Evolutionary conservation across 257 asterid species (phyloP).

Genomic region (Gentiana macrophylla): DNA sequence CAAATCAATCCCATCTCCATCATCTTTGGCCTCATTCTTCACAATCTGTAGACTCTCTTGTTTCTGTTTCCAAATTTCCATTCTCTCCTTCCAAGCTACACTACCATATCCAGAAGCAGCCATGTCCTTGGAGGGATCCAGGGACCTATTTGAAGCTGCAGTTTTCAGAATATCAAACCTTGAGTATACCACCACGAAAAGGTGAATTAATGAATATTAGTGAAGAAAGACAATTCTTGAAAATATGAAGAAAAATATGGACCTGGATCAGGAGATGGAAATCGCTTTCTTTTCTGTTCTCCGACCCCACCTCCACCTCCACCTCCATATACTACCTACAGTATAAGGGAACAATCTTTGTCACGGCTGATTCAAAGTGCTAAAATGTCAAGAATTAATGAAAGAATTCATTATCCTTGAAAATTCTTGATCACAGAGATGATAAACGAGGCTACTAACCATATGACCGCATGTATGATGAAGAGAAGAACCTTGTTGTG

Average conservation of each 20-base stretch:
- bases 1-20: constrained; percentile 7
- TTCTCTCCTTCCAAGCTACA: constrained; percentile 27
- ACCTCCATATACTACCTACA: no score
- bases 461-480: constrained; percentile 7
- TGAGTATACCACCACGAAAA: not conserved
- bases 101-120: constrained; percentile 25
- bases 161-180: not conserved
- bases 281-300: constrained; percentile 1
- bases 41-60: constrained; percentile 9
- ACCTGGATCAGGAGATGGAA: constrained; percentile 5
- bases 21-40: constrained; percentile 7
- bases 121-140: constrained; percentile 27
- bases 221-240: no score
- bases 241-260: no score
- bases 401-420: not conserved
- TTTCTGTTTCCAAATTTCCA: constrained; percentile 17
- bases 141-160: constrained; percentile 14
- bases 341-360: not conserved
- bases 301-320: constrained; percentile 1
- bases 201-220: not conserved
- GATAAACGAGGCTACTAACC: not conserved
- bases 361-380: not conserved
- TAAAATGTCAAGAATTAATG: not conserved
- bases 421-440: not conserved
- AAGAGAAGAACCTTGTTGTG: constrained; percentile 7